Evolutionary conservation across 345 rosid species (phyloP).

Genomic region (Euclidium syriacum): DNA sequence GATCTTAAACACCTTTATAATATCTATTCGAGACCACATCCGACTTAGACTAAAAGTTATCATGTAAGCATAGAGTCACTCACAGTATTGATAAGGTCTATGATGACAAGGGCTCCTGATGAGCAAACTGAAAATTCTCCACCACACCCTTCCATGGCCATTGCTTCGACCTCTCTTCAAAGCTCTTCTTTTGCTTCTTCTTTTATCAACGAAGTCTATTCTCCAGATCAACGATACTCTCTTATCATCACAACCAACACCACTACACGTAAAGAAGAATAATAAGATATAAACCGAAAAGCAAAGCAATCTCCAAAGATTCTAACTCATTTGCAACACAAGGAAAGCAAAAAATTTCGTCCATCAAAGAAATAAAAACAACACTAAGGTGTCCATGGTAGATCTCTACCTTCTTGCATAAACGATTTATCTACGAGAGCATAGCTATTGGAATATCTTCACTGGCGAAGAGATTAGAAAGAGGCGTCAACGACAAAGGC

Average conservation of each 20-base stretch:
- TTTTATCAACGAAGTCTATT: conserved; percentile 68
- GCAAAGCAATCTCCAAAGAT: neutral
- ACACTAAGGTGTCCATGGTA: too few species aligned
- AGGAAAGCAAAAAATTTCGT: too few species aligned
- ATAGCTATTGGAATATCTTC: too few species aligned
- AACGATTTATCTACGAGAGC: too few species aligned
- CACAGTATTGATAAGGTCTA: conserved; percentile 88
- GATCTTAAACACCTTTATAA: neutral
- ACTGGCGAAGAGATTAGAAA: too few species aligned
- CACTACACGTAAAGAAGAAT: conserved; percentile 34
- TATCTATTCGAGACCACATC: neutral
- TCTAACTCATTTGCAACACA: neutral
- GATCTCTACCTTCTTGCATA: too few species aligned
- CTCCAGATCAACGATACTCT: conserved; percentile 66
- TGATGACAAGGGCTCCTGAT: conserved; percentile 81
- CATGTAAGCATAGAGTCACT: conserved; percentile 27
- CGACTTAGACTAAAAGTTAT: neutral
- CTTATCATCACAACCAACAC: conserved; percentile 74
- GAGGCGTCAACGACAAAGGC: too few species aligned
- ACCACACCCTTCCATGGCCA: conserved; percentile 89
- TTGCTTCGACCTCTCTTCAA: conserved; percentile 50
- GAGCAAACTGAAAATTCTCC: conserved; percentile 86
- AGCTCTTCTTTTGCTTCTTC: conserved; percentile 58
- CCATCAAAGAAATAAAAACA: too few species aligned
- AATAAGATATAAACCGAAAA: neutral